Evolutionary conservation across 495 filamentous ascomycete species (phyloP), one percentile per base, ranked within the genome.

Genomic region (Hypoxylon rickii): DNA sequence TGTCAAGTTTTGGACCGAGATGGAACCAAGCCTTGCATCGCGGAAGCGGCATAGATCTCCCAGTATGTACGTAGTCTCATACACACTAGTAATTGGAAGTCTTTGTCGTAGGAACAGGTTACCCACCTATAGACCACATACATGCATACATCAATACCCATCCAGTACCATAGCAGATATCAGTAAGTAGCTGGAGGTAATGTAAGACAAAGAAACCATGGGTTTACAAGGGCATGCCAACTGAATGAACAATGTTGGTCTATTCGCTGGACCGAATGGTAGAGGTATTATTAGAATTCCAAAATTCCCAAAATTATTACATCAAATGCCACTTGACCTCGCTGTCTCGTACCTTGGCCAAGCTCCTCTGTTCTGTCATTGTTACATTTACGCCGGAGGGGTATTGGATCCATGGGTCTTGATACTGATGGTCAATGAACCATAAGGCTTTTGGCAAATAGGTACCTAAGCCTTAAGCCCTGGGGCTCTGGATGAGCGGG

Each of bases 1-100:
- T n/a, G n/a, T n/a, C n/a, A n/a, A n/a, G 36, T 51, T 31, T 40
- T 58, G 31, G 33, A 24, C 26, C 34, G 16, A 48, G 43, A 52
- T 26, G 20, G 29, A 52, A 29, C 42, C 48, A 58, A 48, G 42
- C 43, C 46, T 39, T 47, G 55, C 43, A 52, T 17, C 33, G 16
- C 20, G 37, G 34, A 38, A 17, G 42, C 13, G n/a, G n/a, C n/a
- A n/a, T n/a, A n/a, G n/a, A n/a, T n/a, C n/a, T n/a, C n/a, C n/a
- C n/a, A n/a, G n/a, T n/a, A n/a, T n/a, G n/a, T n/a, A n/a, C n/a
- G n/a, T n/a, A n/a, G n/a, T n/a, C n/a, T n/a, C n/a, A n/a, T n/a
- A n/a, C n/a, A n/a, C n/a, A n/a, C n/a, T n/a, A n/a, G n/a, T n/a
- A n/a, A n/a, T n/a, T n/a, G n/a, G n/a, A n/a, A n/a, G n/a, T n/a